Percentiles rank a stretch among this genome's conserved stretches.
phyloP scores from a whole-genome alignment of 1,139 yeast species.

The Suhomyces taliae region DNA sequence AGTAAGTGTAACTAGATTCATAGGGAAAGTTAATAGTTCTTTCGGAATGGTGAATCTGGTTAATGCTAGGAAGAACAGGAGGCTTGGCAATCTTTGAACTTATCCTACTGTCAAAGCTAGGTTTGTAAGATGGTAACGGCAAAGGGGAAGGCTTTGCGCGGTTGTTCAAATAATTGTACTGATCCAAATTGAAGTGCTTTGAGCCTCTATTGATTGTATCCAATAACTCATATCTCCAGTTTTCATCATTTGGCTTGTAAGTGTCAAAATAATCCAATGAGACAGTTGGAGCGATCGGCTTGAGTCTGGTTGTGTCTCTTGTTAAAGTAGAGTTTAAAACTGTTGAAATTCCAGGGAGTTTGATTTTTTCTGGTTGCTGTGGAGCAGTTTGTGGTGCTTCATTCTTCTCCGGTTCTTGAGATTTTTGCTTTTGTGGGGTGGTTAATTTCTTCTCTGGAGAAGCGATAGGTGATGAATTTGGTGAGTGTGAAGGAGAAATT shows the following conservation, averaged over 20 bases:
- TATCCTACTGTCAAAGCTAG: slow-evolving; percentile 43
- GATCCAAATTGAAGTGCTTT: slow-evolving; percentile 30
- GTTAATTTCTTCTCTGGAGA: slow-evolving; percentile 14
- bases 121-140: slow-evolving; percentile 22
- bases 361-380: slow-evolving; percentile 15
- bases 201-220: slow-evolving; percentile 38
- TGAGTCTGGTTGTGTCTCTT: slow-evolving; percentile 25
- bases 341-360: slow-evolving; percentile 44
- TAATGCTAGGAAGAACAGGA: slow-evolving; percentile 27
- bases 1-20: slow-evolving; percentile 54
- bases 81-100: slow-evolving; percentile 35
- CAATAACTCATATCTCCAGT: slow-evolving; percentile 46
- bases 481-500: slow-evolving; percentile 33
- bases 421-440: background rate
- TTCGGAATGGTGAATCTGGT: slow-evolving; percentile 21
- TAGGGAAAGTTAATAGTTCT: slow-evolving; percentile 53
- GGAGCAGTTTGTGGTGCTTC: background rate
- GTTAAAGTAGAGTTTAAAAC: slow-evolving; percentile 31
- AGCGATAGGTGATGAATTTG: slow-evolving; percentile 24
- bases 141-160: slow-evolving; percentile 13
- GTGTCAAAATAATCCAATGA: slow-evolving; percentile 50
- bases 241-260: slow-evolving; percentile 48
- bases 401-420: background rate
- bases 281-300: slow-evolving; percentile 44
- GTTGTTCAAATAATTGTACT: slow-evolving; percentile 31